Evolutionary conservation across 2,329 filamentous ascomycete genomes (phyloP).

Genomic region (Cladosporium halotolerans): DNA sequence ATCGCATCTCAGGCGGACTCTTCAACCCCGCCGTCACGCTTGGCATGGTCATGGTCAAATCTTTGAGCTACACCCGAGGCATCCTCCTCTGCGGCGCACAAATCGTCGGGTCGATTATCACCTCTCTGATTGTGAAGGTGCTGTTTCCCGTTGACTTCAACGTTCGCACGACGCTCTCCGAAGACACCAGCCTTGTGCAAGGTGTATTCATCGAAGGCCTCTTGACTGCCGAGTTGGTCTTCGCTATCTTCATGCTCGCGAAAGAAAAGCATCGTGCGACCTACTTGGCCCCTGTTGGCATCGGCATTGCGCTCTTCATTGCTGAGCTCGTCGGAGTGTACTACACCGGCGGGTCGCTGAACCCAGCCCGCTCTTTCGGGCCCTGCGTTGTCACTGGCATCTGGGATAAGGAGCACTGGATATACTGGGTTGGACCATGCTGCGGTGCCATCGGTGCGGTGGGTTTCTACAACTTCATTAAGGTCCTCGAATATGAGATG

Average conservation of each 20-base stretch:
- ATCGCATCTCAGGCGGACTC: conserved; percentile 26
- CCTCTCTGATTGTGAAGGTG: conserved; percentile 51
- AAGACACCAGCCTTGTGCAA: conserved; percentile 47
- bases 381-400: conserved; percentile 34
- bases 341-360: conserved; percentile 39
- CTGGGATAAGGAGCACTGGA: conserved; percentile 37
- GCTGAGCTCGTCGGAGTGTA: conserved; percentile 45
- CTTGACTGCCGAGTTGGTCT: conserved; percentile 56
- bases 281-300: conserved; percentile 63
- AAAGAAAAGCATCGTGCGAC: conserved; percentile 67
- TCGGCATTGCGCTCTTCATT: conserved; percentile 65
- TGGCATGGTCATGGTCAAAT: conserved; percentile 54
- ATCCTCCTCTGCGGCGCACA: conserved; percentile 51
- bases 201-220: conserved; percentile 64
- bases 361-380: conserved; percentile 37
- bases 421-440: conserved; percentile 39
- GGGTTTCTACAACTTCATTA: conserved; percentile 44
- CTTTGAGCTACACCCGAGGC: conserved; percentile 48
- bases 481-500: conserved; percentile 46
- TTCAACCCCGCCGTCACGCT: conserved; percentile 44
- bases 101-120: conserved; percentile 52
- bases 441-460: conserved; percentile 42
- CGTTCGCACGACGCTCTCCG: conserved; percentile 51
- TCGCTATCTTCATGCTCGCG: conserved; percentile 63
- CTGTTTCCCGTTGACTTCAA: conserved; percentile 53